phyloP scores from a whole-genome alignment of 768 basidiomycete genomes.

The Suillus weaverae region DNA sequence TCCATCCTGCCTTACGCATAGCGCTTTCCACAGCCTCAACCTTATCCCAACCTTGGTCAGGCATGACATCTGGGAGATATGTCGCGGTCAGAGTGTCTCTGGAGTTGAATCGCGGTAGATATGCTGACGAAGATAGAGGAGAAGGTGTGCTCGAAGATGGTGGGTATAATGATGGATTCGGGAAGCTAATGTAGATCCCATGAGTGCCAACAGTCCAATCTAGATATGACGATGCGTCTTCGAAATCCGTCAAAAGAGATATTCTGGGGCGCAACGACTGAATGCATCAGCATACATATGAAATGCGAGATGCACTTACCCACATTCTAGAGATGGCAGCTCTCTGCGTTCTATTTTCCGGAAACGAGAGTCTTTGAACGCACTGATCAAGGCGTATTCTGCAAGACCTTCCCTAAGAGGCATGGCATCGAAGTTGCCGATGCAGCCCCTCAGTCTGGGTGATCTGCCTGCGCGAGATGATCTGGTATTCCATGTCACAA shows the following conservation, averaged over 20 bases:
- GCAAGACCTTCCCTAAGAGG: constrained; percentile 72
- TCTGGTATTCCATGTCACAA: constrained; percentile 93
- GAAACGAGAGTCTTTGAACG: constrained; percentile 88
- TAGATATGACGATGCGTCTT: constrained; percentile 78
- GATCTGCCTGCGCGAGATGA: constrained; percentile 58
- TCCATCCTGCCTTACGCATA: constrained; percentile 93
- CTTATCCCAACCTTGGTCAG: constrained; percentile 93
- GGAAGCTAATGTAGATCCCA: constrained; percentile 88
- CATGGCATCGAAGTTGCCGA: constrained; percentile 86
- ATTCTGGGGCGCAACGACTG: constrained; percentile 48
- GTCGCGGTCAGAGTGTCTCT: constrained; percentile 77
- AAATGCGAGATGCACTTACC: constrained; percentile 49
- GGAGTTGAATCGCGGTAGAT: constrained; percentile 52
- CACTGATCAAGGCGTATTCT: constrained; percentile 91
- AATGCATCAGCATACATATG: constrained; percentile 1
- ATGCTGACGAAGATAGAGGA: constrained; percentile 65
- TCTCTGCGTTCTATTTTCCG: constrained; percentile 75
- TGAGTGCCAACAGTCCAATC: constrained; percentile 94
- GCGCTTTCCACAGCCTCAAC: constrained; percentile 88
- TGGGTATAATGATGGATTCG: constrained; percentile 67
- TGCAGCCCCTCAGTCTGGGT: constrained; percentile 83
- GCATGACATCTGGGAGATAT: constrained; percentile 90
- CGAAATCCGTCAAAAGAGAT: constrained; percentile 92
- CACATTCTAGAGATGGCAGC: constrained; percentile 80
- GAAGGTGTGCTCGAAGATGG: constrained; percentile 67